phyloP scores from a whole-genome alignment of 202 grass and related monocot species.

The Brachypodium distachyon region DNA sequence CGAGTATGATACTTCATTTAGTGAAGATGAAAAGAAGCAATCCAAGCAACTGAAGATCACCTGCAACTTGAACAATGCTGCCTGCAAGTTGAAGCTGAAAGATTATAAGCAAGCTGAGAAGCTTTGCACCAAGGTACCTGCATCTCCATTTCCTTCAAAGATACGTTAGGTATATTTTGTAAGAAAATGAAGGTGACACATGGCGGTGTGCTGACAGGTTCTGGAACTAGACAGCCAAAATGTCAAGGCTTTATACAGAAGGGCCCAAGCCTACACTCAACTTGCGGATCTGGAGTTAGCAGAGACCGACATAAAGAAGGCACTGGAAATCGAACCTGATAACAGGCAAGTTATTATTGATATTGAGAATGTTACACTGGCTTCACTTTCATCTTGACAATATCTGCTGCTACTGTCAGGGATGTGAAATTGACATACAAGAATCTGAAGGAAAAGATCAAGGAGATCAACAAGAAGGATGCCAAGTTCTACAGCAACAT shows the following conservation, averaged over 20 bases:
- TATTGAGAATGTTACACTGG: neutral
- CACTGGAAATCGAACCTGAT: constrained; percentile 64
- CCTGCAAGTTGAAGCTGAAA: constrained; percentile 91
- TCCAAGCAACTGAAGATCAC: constrained; percentile 84
- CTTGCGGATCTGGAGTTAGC: constrained; percentile 81
- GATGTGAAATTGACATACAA: constrained; percentile 92
- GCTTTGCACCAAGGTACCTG: constrained; percentile 76
- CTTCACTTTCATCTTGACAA: neutral
- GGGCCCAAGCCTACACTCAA: constrained; percentile 77
- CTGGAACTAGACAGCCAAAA: constrained; percentile 77
- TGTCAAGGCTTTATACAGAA: constrained; percentile 89
- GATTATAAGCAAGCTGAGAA: constrained; percentile 84
- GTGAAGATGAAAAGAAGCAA: constrained; percentile 88
- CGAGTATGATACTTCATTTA: constrained; percentile 72
- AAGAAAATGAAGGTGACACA: neutral
- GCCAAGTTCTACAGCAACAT: constrained; percentile 96
- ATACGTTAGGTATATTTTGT: neutral
- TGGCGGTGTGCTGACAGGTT: constrained; percentile 36
- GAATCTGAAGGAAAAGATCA: constrained; percentile 82
- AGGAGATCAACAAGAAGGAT: constrained; percentile 88
- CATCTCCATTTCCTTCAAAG: neutral
- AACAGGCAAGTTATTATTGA: constrained; percentile 37
- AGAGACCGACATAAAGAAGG: constrained; percentile 86
- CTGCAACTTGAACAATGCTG: constrained; percentile 92
- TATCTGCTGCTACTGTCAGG: constrained; percentile 18